Evolutionary conservation across 2,329 filamentous ascomycete genomes (phyloP), one percentile per base, ranked within the genome.

Genomic region (Ophiocordyceps sinensis): DNA sequence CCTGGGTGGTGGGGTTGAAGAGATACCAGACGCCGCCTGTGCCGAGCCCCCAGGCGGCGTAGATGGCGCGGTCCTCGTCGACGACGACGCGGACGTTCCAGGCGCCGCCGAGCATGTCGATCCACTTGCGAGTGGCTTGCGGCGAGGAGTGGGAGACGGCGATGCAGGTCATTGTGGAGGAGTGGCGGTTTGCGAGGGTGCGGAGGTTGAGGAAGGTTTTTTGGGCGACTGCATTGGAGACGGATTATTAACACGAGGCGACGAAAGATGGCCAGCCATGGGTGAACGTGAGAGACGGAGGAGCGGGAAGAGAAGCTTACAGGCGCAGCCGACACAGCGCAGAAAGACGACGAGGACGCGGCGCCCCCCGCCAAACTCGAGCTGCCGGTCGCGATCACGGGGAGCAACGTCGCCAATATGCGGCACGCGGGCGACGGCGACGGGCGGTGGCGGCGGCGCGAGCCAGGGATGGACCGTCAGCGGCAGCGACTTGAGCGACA

Each of bases 11-110:
- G 39, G 70, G 70, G 58, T 73, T 70, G 49, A 74, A 65, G 42
- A 73, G 63, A 52, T 66, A 68, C 68, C 68, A 73, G 38, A 67
- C 55, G 38, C 53, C 62, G 21, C 65, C 66, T 6, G 70, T 53
- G 0, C 74, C 73, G 5, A 78, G 61, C 3, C 75, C 75, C 73
- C 73, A 78, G 11, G 70, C 65, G 3, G 74, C 71, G 49, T 79
- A 78, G 30, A 76, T 50, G 45, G 68, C 63, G 44, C 73, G 67
- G 44, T 70, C 66, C 49, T 74, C 66, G 56, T 78, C 74, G 42
- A 76, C 57, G 42, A 78, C 54, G 3, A 78, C 37, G 17, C 32
- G 63, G 28, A 77, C 64, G 53, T 65, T 67, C 69, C 73, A 74
- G 13, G 70, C 61, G 44, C 74, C 73, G 52, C 74, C 74, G 12